Evolutionary conservation across 2,329 filamentous ascomycete genomes (phyloP).

Genomic region (Hymenoscyphus infarciens): DNA sequence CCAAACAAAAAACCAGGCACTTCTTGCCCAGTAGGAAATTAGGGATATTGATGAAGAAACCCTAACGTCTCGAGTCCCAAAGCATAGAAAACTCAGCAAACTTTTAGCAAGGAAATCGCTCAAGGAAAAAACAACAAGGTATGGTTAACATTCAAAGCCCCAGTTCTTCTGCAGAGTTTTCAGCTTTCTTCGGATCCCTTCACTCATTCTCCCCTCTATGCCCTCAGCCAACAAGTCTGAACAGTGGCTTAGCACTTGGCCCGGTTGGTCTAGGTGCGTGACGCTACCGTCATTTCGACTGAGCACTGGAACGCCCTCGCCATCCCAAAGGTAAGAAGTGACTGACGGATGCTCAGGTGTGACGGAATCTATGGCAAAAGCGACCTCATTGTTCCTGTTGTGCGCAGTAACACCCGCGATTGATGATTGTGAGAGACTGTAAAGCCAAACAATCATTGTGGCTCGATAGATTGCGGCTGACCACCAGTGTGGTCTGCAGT

Average conservation of each 20-base stretch:
- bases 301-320: constrained; percentile 50
- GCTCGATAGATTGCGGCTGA: constrained; percentile 67
- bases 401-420: constrained; percentile 38
- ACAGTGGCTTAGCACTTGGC: constrained; percentile 47
- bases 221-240: constrained; percentile 52
- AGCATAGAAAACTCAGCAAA: background rate
- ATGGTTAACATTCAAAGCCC: constrained; percentile 18
- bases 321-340: constrained; percentile 48
- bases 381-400: constrained; percentile 35
- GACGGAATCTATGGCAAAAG: constrained; percentile 49
- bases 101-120: background rate
- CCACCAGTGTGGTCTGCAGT: constrained; percentile 67
- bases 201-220: constrained; percentile 48
- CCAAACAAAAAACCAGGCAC: background rate
- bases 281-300: constrained; percentile 46
- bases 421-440: constrained; percentile 47
- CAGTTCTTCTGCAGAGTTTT: constrained; percentile 39
- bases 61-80: background rate
- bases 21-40: too few species aligned
- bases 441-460: constrained; percentile 58
- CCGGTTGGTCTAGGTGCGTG: constrained; percentile 45
- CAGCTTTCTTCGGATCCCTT: constrained; percentile 52
- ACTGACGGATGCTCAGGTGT: constrained; percentile 49
- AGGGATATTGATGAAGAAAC: too few species aligned
- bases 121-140: background rate